These are phyloP conservation scores for Xylariaceae sp. DNA, from an alignment of 2,329 filamentous ascomycete genomes.

Conservation along the genomic window DNA sequence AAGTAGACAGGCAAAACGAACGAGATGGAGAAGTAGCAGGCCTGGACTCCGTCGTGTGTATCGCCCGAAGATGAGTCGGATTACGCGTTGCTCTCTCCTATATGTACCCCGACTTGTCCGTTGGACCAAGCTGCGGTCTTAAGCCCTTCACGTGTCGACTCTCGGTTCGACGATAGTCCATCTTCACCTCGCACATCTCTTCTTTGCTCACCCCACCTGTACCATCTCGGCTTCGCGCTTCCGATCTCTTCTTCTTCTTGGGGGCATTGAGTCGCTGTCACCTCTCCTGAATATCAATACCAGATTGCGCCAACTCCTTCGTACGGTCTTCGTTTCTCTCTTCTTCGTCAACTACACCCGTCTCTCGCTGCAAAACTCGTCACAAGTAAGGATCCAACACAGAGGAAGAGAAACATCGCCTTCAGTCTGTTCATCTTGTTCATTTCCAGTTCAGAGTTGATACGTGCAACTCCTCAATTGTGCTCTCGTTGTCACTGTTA, in stretches of 20 bases:
- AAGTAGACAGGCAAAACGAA: background rate
- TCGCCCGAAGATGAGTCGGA: background rate
- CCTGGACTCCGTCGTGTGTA: background rate
- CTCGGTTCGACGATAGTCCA: background rate
- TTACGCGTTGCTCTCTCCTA: background rate
- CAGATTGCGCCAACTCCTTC: constrained; percentile 6
- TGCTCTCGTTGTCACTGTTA: constrained; percentile 1
- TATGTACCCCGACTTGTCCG: background rate
- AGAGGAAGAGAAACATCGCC: background rate
- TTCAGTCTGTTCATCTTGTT: background rate
- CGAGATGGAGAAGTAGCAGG: background rate
- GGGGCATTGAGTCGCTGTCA: constrained; percentile 1
- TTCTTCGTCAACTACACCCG: background rate
- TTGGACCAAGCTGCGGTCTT: background rate
- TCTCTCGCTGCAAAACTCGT: constrained; percentile 1
- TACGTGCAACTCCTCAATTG: background rate
- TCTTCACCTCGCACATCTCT: background rate
- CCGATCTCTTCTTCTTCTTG: background rate
- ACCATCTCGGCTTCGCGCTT: background rate
- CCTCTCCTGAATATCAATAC: constrained; percentile 4
- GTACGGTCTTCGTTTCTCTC: background rate
- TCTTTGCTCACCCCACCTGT: background rate
- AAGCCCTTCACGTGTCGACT: background rate
- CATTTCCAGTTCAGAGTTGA: background rate
- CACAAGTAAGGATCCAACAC: constrained; percentile 1